Conservation (phyloP, 2,329 filamentous ascomycete genomes). For the Alternaria consortialis region DNA sequence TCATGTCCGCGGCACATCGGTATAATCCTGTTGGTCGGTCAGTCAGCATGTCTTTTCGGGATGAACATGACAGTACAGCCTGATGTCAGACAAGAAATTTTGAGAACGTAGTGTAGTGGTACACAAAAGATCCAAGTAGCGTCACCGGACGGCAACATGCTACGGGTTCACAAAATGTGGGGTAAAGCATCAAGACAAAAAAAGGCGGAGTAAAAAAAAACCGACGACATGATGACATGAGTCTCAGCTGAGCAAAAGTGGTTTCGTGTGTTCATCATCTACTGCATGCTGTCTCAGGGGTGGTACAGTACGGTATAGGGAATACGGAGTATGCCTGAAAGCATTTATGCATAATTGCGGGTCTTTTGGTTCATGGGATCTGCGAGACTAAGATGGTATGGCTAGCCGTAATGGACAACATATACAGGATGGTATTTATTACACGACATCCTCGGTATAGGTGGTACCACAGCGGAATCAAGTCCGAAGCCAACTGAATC, state of each 20-base stretch:
- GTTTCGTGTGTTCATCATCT: background rate
- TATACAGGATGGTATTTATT: slow-evolving; percentile 25
- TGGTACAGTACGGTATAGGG: background rate
- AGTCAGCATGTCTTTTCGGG: background rate
- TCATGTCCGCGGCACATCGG: background rate
- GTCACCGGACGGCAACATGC: slow-evolving; percentile 32
- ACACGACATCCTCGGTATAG: slow-evolving; percentile 19
- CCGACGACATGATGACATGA: slow-evolving; percentile 26
- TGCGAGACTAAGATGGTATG: slow-evolving; percentile 26
- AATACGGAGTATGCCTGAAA: slow-evolving; percentile 4
- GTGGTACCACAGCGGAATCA: slow-evolving; percentile 2
- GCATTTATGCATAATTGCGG: background rate
- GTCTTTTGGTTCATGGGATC: slow-evolving; percentile 1
- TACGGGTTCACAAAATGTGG: slow-evolving; percentile 33
- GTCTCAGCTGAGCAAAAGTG: slow-evolving; percentile 25
- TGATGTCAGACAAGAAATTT: background rate
- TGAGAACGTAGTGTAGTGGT: background rate
- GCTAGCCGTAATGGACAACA: slow-evolving; percentile 26
- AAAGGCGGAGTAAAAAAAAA: background rate
- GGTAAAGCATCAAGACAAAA: slow-evolving; percentile 22
- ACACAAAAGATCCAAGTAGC: slow-evolving; percentile 14
- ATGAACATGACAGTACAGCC: background rate
- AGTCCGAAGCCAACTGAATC: slow-evolving; percentile 4
- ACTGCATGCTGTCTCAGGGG: background rate
- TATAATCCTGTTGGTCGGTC: background rate